Base-by-base conservation (phyloP, 1,139 yeast genomes). In the Debaryomyces singareniensis region DNA sequence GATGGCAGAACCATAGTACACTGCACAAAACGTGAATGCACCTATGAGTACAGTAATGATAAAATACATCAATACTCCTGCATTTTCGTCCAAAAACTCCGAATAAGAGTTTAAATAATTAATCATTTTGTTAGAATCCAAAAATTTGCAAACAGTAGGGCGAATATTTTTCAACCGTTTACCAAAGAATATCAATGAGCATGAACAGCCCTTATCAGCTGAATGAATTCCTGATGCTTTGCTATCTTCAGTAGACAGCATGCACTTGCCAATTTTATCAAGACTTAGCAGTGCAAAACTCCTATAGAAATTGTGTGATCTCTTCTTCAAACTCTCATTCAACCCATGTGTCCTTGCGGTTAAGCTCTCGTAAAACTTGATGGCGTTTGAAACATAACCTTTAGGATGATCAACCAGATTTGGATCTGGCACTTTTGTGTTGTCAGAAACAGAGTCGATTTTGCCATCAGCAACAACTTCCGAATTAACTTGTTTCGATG, bases 281-380 rank as follows among this genome's bases (percentile, higher is more conserved):
- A 18, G n/a, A 7, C n/a, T 18, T 7, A n/a, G 7, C 14, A 7
- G 7, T 12, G n/a, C 16, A 18, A 27, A 13, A 29, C 38, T 43
- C 9, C 48, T 39, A 34, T 53, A 53, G 29, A 56, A 43, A 13
- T 47, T 40, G 27, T 43, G 47, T 13, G 59, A 53, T 26, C 38
- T 47, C 27, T 45, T 47, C 32, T 52, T 55, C 31, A 55, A 51
- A 1, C 55, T 44, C 25, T 51, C 45, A 37, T 55, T 55, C 20
- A 53, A 38, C 21, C 23, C 16, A n/a, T 25, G 29, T 7, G 27
- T 25, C 16, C 14, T 28, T 14, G 32, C 34, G 9, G 55, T 37
- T 21, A 56, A 43, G 33, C 40, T 48, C 35, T 57, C 62, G 39
- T 53, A 57, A 33, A 56, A 56, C 22, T 33, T 44, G 27, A 57